Evolutionary conservation across 2,329 filamentous ascomycete genomes (phyloP).

Genomic region (Zasmidium angulare): DNA sequence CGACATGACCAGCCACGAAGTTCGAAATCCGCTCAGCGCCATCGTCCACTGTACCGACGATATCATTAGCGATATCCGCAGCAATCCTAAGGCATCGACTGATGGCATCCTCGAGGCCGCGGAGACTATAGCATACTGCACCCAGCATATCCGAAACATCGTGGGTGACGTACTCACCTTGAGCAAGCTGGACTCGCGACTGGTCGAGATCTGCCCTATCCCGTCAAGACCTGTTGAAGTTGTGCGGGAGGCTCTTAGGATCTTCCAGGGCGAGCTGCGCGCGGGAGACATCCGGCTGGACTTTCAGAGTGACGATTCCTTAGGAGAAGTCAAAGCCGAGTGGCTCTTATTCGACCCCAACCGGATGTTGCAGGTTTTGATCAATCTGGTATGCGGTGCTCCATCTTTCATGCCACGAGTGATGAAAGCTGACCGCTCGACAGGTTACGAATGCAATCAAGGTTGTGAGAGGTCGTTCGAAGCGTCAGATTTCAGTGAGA

Average conservation of each 20-base stretch:
- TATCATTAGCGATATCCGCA: slow-evolving; percentile 29
- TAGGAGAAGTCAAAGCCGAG: slow-evolving; percentile 18
- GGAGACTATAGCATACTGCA: slow-evolving; percentile 32
- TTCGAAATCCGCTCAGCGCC: slow-evolving; percentile 44
- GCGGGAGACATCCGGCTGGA: slow-evolving; percentile 32
- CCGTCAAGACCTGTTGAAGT: slow-evolving; percentile 36
- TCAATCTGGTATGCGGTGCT: slow-evolving; percentile 29
- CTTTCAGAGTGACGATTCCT: slow-evolving; percentile 9
- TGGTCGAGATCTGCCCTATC: slow-evolving; percentile 38
- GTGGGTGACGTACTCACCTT: slow-evolving; percentile 50
- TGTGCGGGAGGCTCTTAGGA: slow-evolving; percentile 37
- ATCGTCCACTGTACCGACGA: slow-evolving; percentile 47
- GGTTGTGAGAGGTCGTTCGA: slow-evolving; percentile 38
- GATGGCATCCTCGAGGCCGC: slow-evolving; percentile 26
- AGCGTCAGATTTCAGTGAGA: slow-evolving; percentile 37
- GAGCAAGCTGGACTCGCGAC: slow-evolving; percentile 37
- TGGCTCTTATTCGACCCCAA: slow-evolving; percentile 28
- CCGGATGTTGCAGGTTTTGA: slow-evolving; percentile 39
- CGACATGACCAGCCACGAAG: slow-evolving; percentile 41
- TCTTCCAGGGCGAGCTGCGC: slow-evolving; percentile 41
- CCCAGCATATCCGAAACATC: slow-evolving; percentile 37
- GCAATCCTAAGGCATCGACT: slow-evolving; percentile 6
- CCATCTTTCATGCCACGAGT: not conserved
- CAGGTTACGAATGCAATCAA: slow-evolving; percentile 46
- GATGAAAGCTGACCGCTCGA: not conserved